Base-by-base conservation (phyloP, 768 basidiomycete genomes). In the Leccinum incarnatum region DNA sequence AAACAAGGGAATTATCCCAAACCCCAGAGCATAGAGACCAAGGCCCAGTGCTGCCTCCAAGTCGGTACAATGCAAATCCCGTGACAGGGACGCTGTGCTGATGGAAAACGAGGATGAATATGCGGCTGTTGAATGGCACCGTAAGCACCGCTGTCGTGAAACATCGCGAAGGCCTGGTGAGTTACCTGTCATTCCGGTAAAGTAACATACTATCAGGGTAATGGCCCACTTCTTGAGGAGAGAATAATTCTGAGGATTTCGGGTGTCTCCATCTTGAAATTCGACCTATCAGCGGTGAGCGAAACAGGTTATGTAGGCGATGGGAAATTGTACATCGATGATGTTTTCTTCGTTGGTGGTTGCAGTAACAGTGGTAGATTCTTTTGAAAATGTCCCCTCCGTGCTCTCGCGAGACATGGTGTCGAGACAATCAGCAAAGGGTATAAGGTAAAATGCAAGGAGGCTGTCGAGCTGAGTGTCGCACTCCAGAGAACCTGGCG, bases 1-100 rank as follows among this genome's bases (percentile, higher is more conserved):
- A 19, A 88, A 69, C 1, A 89, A 78, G 0, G 88, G 87, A 10
- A 83, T 67, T 7, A 87, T 29, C 1, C 79, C 87, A 57, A 86
- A 90, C 0, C 86, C 87, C 3, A 88, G 61, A 0, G 81, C 75
- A 65, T 79, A 89, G 25, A 85, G 72, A 49, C 78, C 77, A 21
- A 83, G 73, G 8, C 82, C 83, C 8, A 81, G 62, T 0, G 77
- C 77, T 1, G 77, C 81, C 57, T 81, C 72, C 17, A 81, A 71
- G 12, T 71, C 48, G 1, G 79, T 78, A 61, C 78, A 81, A 53
- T 80, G 70, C 17, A 80, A 62, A 48, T 78, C 77, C 6, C 49
- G 59, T 10, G 66, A 79, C 85, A 90, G 84, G 1, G 84, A 83
- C 0, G 74, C 62, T 59, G 78, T 76, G 2, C 86, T 87, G 55